phyloP scores from a whole-genome alignment of 2,329 filamentous ascomycete genomes.

The Aureobasidium leucospermi region DNA sequence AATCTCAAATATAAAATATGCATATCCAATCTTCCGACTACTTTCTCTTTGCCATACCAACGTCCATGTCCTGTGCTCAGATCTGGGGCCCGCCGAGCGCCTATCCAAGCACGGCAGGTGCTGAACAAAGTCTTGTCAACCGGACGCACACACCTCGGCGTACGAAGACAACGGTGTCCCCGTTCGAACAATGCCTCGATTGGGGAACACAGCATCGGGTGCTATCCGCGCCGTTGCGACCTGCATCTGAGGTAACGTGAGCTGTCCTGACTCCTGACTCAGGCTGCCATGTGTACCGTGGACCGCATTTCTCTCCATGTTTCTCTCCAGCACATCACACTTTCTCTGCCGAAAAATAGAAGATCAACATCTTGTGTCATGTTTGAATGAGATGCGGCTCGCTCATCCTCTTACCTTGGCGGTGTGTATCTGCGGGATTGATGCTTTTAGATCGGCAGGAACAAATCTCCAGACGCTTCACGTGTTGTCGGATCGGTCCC shows the following conservation, averaged over 20 bases:
- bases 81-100: neutral
- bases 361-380: neutral
- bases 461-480: slow-evolving; percentile 6
- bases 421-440: neutral
- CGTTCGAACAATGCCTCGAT: neutral
- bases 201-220: slow-evolving; percentile 3
- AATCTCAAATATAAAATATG: neutral
- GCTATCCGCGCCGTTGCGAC: slow-evolving; percentile 7
- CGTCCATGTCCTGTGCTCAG: neutral
- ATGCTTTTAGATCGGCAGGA: neutral
- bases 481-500: neutral
- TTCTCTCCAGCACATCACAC: neutral
- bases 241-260: slow-evolving; percentile 1
- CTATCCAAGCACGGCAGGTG: neutral
- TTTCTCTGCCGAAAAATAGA: neutral
- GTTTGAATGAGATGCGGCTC: neutral
- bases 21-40: neutral
- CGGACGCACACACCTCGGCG: neutral
- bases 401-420: neutral
- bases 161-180: neutral
- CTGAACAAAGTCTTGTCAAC: neutral
- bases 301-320: neutral
- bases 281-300: neutral
- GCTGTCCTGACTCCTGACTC: slow-evolving; percentile 1
- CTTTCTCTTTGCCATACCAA: neutral